Evolutionary conservation across 1,284 basidiomycete species (phyloP), one percentile per base, ranked within the genome.

Genomic region (Marasmius tenuissimus): DNA sequence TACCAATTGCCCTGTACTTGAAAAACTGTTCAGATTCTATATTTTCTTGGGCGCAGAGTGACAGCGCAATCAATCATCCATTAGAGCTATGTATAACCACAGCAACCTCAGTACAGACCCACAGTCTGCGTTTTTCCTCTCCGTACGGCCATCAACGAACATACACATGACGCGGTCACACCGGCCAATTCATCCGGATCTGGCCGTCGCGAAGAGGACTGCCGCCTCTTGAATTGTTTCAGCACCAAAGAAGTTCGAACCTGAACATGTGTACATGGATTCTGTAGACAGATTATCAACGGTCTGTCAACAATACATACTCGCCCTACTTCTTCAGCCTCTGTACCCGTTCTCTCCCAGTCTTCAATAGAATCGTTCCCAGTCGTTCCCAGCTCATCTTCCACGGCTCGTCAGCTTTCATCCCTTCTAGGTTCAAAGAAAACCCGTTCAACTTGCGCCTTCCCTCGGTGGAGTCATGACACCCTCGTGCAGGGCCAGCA

Each of bases 331-430:
- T 47, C 16, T 47, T 47, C 11, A 47, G 20, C 16, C 20, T n/a
- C 16, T 47, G 45, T 20, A 47, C 45, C 20, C 45, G 45, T 35
- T 35, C 38, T 48, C 55, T 49, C 22, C 63, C 57, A 47, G 55
- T 37, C 48, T 37, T 51, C 38, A 64, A 20, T 16, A 57, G 16
- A 34, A 62, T 58, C 10, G 35, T 47, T 16, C 12, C 14, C 9
- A 65, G 18, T 40, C 39, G 49, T 35, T 60, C 45, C 61, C 61
- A 65, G 6, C 22, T 57, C 45, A 65, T 62, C 14, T 12, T 40
- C 35, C 34, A 45, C 39, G 49, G 16, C 39, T 22, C 51, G 20
- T 16, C 16, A 16, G 45, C 16, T 20, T 47, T n/a, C 16, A 47
- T 47, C 16, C 20, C 16, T 16, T 47, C 45, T 5, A 47, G 45